Percentiles rank a stretch among this genome's conserved stretches.
These are phyloP conservation scores for Phlyctochytrium planicorne DNA, from an alignment of 192 early-diverging fungal species.

Conservation along the genomic window DNA sequence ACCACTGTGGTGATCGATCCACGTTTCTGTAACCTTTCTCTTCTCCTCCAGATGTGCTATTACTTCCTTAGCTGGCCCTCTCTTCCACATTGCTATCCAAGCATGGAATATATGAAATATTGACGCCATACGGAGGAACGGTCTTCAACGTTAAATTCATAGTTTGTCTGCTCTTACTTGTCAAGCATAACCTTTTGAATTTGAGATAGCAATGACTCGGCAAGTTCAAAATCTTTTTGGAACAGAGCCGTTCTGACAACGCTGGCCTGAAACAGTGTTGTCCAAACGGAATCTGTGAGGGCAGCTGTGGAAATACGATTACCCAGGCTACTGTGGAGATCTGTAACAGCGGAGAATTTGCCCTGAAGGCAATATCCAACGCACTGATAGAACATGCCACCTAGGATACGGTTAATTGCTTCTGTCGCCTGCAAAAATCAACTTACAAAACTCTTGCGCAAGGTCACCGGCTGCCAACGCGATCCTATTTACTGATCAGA, in stretches of 20 bases:
- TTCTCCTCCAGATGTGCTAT: background rate
- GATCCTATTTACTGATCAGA: background rate
- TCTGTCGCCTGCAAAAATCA: background rate
- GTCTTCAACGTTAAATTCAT: too few species aligned
- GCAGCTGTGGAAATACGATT: too few species aligned
- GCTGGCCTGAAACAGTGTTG: too few species aligned
- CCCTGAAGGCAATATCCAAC: too few species aligned
- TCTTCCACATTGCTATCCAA: background rate
- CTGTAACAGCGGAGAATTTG: too few species aligned
- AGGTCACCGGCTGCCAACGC: background rate
- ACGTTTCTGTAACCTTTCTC: background rate
- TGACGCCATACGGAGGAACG: constrained; percentile 2
- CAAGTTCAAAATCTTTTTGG: too few species aligned
- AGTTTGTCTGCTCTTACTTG: too few species aligned
- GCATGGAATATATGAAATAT: background rate
- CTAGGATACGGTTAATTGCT: background rate
- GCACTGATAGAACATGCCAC: background rate
- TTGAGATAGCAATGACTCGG: background rate
- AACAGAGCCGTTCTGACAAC: too few species aligned
- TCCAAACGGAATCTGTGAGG: too few species aligned
- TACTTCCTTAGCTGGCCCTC: background rate
- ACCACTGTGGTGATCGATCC: background rate
- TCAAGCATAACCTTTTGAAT: too few species aligned
- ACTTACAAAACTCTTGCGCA: constrained; percentile 3
- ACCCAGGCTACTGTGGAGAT: too few species aligned